Percentiles rank a stretch among this genome's conserved stretches.
Conservation (phyloP, 2,329 filamentous ascomycete genomes). For the Colletotrichum cuscutae region DNA sequence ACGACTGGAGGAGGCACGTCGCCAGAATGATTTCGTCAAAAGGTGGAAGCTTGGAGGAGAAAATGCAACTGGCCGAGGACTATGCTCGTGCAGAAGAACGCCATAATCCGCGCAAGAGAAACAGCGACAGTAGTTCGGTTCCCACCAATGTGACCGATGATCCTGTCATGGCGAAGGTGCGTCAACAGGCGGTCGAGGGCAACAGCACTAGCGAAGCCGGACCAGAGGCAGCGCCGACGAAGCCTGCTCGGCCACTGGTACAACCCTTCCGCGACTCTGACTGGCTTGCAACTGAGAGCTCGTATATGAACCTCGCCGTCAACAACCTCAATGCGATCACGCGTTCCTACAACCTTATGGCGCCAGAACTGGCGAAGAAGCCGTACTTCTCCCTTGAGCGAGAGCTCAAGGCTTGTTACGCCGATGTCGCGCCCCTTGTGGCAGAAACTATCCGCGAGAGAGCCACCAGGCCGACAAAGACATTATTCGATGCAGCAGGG, state of each 20-base stretch:
- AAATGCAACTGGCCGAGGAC: conserved; percentile 76
- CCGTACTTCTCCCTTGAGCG: conserved; percentile 88
- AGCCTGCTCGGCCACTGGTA: conserved; percentile 46
- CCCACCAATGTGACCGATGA: conserved; percentile 60
- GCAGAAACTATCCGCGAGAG: conserved; percentile 78
- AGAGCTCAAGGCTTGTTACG: conserved; percentile 84
- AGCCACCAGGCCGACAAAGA: conserved; percentile 58
- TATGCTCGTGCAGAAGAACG: conserved; percentile 80
- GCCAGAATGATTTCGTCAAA: conserved; percentile 80
- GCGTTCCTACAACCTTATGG: conserved; percentile 94
- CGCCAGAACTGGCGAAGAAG: conserved; percentile 90
- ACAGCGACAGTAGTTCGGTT: conserved; percentile 58
- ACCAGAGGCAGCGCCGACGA: conserved; percentile 4
- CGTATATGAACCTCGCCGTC: conserved; percentile 82
- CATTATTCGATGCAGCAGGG: conserved; percentile 41
- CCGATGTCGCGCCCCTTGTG: conserved; percentile 83
- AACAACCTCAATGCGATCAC: conserved; percentile 82
- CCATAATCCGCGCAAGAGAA: conserved; percentile 66
- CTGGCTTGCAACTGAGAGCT: conserved; percentile 78
- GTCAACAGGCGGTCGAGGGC: conserved; percentile 41
- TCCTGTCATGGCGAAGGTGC: conserved; percentile 57
- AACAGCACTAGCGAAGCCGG: background rate
- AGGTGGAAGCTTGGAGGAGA: conserved; percentile 79
- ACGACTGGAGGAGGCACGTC: conserved; percentile 87
- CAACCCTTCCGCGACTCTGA: conserved; percentile 80